Conservation (phyloP, 768 basidiomycete species). For the Trametes cubensis region DNA sequence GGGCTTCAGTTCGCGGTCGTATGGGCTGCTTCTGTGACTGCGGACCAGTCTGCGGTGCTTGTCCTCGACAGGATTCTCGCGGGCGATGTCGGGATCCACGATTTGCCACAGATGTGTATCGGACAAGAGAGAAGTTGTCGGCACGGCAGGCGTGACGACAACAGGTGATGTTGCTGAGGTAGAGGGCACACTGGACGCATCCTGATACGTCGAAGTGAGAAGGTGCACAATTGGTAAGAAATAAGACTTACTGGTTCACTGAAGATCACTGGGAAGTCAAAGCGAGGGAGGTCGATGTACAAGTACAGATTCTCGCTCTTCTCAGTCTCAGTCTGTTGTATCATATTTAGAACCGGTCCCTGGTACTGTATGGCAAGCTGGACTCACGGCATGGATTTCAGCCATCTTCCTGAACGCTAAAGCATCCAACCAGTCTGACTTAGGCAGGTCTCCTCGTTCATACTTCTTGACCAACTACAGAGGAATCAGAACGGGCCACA, state of each 20-base stretch:
- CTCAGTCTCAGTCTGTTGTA: slow-evolving; percentile 75
- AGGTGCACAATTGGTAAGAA: neutral
- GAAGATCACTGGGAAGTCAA: slow-evolving; percentile 96
- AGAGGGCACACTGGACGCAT: slow-evolving; percentile 43
- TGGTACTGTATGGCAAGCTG: neutral
- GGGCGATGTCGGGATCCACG: slow-evolving; percentile 85
- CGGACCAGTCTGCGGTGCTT: slow-evolving; percentile 94
- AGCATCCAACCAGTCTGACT: slow-evolving; percentile 95
- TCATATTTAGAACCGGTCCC: neutral
- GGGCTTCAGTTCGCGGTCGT: slow-evolving; percentile 94
- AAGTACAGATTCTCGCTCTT: slow-evolving; percentile 95
- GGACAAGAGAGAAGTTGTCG: slow-evolving; percentile 52
- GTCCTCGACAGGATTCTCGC: slow-evolving; percentile 97
- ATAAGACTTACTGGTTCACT: slow-evolving; percentile 72
- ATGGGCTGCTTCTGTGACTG: slow-evolving; percentile 92
- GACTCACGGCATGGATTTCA: slow-evolving; percentile 83
- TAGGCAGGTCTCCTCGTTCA: slow-evolving; percentile 89
- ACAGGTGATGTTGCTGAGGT: slow-evolving; percentile 46
- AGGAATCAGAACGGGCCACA: neutral
- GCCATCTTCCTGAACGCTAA: slow-evolving; percentile 94
- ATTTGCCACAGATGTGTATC: slow-evolving; percentile 85
- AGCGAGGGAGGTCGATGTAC: slow-evolving; percentile 93
- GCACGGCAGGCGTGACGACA: slow-evolving; percentile 44
- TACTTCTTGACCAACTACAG: slow-evolving; percentile 89
- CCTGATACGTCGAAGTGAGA: slow-evolving; percentile 34